phyloP scores from a whole-genome alignment of 1,284 basidiomycete species.

The Ceratobasidium sp. region DNA sequence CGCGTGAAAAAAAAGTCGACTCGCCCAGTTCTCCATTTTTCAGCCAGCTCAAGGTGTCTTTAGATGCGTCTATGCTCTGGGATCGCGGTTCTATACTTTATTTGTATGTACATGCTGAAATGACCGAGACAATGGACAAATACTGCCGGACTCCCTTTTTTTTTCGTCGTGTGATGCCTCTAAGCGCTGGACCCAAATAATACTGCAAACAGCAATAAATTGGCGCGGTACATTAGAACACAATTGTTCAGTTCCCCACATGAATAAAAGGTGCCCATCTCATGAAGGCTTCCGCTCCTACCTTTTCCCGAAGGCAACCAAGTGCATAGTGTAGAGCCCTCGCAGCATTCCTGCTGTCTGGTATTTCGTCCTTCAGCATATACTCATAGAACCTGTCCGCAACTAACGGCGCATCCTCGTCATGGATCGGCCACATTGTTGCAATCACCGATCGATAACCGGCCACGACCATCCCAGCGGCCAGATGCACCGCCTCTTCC shows the following conservation, averaged over 20 bases:
- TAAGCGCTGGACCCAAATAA: too few relatives aligned
- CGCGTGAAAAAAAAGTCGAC: too few relatives aligned
- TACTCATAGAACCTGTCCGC: constrained; percentile 17
- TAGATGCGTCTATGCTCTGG: too few relatives aligned
- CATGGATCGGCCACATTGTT: not conserved
- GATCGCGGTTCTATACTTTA: too few relatives aligned
- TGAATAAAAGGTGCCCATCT: constrained; percentile 6
- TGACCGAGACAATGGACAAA: too few relatives aligned
- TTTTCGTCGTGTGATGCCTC: too few relatives aligned
- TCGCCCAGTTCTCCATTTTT: too few relatives aligned
- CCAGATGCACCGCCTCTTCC: constrained; percentile 35
- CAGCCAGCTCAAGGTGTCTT: too few relatives aligned
- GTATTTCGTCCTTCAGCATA: not conserved
- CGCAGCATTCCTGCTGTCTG: not conserved
- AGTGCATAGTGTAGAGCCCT: constrained; percentile 13
- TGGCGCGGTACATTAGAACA: too few relatives aligned
- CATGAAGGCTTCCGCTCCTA: not conserved
- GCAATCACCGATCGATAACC: constrained; percentile 33
- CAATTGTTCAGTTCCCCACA: constrained; percentile 8
- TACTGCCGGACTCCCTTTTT: too few relatives aligned
- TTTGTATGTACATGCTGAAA: too few relatives aligned
- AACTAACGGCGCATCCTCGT: constrained; percentile 4
- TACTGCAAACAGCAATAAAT: too few relatives aligned
- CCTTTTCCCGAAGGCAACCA: not conserved
- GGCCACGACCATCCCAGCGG: constrained; percentile 35